These are phyloP conservation scores for Rhytidiadelphus loreus DNA, from an alignment of 225 moss, liverwort and hornwort genomes.

Conservation along the genomic window DNA sequence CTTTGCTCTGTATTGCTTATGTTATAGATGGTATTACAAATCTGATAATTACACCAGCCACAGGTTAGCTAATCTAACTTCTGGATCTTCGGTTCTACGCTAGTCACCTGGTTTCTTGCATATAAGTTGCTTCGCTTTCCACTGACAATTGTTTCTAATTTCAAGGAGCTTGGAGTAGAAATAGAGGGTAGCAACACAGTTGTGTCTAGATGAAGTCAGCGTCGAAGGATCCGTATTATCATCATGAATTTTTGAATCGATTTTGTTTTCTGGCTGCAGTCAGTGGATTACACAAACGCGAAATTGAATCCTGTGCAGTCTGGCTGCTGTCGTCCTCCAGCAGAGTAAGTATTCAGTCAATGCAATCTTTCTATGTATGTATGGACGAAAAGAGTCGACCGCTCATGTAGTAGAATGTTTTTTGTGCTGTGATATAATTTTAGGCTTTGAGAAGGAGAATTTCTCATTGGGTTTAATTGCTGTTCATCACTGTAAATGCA, in stretches of 20 bases:
- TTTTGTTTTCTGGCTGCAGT: conserved; percentile 7
- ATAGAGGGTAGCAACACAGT: not conserved
- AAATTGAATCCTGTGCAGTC: conserved; percentile 33
- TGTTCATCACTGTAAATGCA: not conserved
- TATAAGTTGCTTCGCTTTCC: not conserved
- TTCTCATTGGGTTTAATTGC: not conserved
- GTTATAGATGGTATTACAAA: not conserved
- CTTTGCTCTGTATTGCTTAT: not conserved
- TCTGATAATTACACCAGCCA: not conserved
- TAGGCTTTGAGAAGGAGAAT: not conserved
- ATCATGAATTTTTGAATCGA: not conserved
- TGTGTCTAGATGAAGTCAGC: not conserved
- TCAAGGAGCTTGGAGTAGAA: not conserved
- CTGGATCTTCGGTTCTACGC: not conserved
- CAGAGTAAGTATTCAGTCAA: conserved; percentile 24
- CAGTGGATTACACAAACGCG: conserved; percentile 14
- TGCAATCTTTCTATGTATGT: not conserved
- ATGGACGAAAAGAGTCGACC: not conserved
- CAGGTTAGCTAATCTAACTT: not conserved
- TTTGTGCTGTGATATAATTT: not conserved
- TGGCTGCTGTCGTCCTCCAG: conserved; percentile 53
- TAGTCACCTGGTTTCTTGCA: not conserved
- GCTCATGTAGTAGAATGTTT: not conserved
- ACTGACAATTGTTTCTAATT: not conserved
- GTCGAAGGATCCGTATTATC: not conserved